Evolutionary conservation across 1,284 basidiomycete species (phyloP), one percentile per base, ranked within the genome.

Genomic region (Erythrobasidium hasegawianum): DNA sequence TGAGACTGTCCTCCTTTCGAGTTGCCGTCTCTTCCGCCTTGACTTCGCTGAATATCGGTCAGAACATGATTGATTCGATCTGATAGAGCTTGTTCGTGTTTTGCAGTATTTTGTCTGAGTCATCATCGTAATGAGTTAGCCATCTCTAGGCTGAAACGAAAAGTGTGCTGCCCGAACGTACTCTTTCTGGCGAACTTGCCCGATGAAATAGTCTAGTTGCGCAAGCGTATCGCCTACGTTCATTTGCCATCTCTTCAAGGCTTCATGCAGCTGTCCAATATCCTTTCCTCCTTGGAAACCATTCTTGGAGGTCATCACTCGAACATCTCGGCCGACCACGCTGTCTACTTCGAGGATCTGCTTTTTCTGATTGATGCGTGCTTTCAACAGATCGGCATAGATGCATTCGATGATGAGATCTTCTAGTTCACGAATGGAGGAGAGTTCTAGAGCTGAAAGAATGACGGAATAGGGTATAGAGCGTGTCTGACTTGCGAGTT

Each of bases 321-420:
- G 52, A 3, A 97, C 79, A 78, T 97, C 94, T 53, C 95, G 80
- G 0, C 94, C 94, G 79, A 92, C 86, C 0, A 88, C 90, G 74
- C 89, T 90, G 76, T 95, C 89, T 29, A 97, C 85, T 75, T 95
- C 88, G 67, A 97, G 82, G 69, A 90, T 85, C 68, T 85, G 83
- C 71, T 87, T 83, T 73, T 89, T 89, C 79, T 97, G 93, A 77
- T 97, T 90, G 57, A 98, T 85, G 73, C 90, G 92, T 10, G 90
- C 94, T 52, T 85, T 84, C 43, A 97, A 82, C 55, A 97, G 81
- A 72, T 89, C 88, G 41, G 89, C 85, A 77, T 97, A 97, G 75
- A 97, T 90, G 9, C 87, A 86, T 73, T 97, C 93, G 76, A 98
- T 97, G 76, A 97, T 88, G 70, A 96, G 83, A 77, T 97, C 93